phyloP scores from a whole-genome alignment of 2,329 filamentous ascomycete genomes.

The Colletotrichum theobromicola region DNA sequence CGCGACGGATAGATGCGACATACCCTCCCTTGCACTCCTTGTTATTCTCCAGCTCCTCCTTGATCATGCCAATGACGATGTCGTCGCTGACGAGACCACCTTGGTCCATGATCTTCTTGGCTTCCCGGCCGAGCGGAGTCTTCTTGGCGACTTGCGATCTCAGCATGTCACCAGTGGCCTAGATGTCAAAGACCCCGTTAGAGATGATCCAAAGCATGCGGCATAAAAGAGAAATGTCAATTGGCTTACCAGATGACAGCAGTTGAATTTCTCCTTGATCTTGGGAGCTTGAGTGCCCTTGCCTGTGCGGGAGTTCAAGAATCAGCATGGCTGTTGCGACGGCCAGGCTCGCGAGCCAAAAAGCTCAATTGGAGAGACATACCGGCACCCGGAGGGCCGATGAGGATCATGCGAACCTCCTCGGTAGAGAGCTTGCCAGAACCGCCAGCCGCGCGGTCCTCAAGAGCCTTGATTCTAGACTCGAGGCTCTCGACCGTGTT shows the following conservation, averaged over 20 bases:
- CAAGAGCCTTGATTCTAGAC: conserved; percentile 83
- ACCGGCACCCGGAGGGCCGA: conserved; percentile 98
- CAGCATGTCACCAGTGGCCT: conserved; percentile 99
- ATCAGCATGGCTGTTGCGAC: not conserved
- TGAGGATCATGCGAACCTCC: conserved; percentile 93
- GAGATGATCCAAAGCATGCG: not conserved
- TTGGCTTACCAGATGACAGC: conserved; percentile 87
- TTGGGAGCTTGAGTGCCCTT: conserved; percentile 98
- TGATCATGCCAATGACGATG: conserved; percentile 99
- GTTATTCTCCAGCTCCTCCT: conserved; percentile 93
- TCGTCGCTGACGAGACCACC: conserved; percentile 97
- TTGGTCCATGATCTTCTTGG: conserved; percentile 99
- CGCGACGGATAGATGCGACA: conserved; percentile 29
- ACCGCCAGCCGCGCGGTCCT: conserved; percentile 70
- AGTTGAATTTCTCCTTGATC: conserved; percentile 97
- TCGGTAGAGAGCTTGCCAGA: conserved; percentile 56
- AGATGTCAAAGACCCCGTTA: conserved; percentile 23
- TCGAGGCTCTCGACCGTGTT: conserved; percentile 85
- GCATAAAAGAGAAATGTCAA: conserved; percentile 19
- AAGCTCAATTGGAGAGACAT: conserved; percentile 42
- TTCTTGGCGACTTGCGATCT: conserved; percentile 98
- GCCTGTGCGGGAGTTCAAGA: conserved; percentile 60
- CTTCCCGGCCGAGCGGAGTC: conserved; percentile 90
- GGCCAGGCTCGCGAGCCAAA: not conserved
- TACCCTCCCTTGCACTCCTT: conserved; percentile 96